Percentiles rank a stretch among this genome's conserved stretches.
Evolutionary conservation across 2,329 filamentous ascomycete species (phyloP).

Genomic region (Clonostachys solani): DNA sequence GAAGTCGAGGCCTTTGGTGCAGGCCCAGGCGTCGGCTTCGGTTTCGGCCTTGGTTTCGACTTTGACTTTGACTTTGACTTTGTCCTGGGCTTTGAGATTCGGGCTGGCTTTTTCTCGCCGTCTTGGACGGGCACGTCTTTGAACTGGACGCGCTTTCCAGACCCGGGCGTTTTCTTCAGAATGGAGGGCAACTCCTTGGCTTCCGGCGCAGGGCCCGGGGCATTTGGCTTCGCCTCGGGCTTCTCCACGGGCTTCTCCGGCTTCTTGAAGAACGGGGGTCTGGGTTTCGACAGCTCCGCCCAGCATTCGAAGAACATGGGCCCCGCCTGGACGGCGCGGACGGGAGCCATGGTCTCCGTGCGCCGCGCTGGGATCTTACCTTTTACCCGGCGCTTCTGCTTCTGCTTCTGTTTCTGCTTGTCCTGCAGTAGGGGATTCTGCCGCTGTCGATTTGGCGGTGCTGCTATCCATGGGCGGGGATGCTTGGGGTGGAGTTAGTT

Average conservation of each 20-base stretch:
- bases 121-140: too few relatives aligned
- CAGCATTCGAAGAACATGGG: slow-evolving; percentile 63
- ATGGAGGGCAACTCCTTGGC: too few relatives aligned
- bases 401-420: background rate
- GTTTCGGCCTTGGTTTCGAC: background rate
- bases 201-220: background rate
- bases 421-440: slow-evolving; percentile 1
- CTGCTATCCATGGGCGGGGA: slow-evolving; percentile 58
- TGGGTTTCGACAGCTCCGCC: slow-evolving; percentile 39
- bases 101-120: too few relatives aligned
- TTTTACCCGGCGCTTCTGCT: background rate
- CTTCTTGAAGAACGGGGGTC: background rate
- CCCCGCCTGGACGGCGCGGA: slow-evolving; percentile 51
- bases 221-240: background rate
- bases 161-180: too few relatives aligned
- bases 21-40: too few relatives aligned
- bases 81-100: background rate
- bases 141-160: too few relatives aligned
- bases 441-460: slow-evolving; percentile 40
- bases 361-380: slow-evolving; percentile 12
- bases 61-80: background rate
- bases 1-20: too few relatives aligned
- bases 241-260: background rate
- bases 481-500: slow-evolving; percentile 28
- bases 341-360: slow-evolving; percentile 16